Conservation (phyloP, 257 asterid species). For the Nicotiana tabacum region DNA sequence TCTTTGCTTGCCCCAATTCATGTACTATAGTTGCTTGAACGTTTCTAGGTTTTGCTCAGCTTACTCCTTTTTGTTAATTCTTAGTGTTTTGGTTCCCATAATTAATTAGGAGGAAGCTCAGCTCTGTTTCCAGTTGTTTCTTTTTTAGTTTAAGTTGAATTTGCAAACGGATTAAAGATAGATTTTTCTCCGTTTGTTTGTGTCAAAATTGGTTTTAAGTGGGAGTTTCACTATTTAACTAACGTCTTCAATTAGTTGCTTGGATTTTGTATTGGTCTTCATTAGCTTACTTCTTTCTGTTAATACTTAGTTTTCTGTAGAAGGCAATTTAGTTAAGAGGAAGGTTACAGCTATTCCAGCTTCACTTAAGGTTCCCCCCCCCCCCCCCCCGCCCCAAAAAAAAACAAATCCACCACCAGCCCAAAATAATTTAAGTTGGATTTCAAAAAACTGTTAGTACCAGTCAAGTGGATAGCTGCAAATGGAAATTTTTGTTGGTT, state of each 20-base stretch:
- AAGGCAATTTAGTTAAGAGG: neutral
- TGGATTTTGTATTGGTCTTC: neutral
- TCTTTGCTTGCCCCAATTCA: neutral
- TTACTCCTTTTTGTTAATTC: neutral
- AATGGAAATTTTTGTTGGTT: neutral
- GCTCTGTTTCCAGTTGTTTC: neutral
- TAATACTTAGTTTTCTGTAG: neutral
- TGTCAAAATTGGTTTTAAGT: neutral
- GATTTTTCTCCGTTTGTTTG: neutral
- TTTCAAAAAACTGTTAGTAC: neutral
- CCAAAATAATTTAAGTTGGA: too few species aligned
- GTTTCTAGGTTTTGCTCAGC: neutral
- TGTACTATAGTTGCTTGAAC: neutral
- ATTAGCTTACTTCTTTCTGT: neutral
- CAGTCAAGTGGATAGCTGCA: neutral
- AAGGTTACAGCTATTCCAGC: neutral
- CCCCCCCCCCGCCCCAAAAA: too few species aligned
- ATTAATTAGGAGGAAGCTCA: neutral
- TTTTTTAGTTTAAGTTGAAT: neutral
- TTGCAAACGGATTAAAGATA: neutral
- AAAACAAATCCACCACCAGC: too few species aligned
- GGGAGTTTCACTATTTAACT: neutral
- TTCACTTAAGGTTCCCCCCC: neutral
- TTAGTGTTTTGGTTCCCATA: neutral
- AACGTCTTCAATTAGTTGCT: neutral